Base-by-base conservation (phyloP, 2,329 filamentous ascomycete genomes). In the Aplosporella prunicola region DNA sequence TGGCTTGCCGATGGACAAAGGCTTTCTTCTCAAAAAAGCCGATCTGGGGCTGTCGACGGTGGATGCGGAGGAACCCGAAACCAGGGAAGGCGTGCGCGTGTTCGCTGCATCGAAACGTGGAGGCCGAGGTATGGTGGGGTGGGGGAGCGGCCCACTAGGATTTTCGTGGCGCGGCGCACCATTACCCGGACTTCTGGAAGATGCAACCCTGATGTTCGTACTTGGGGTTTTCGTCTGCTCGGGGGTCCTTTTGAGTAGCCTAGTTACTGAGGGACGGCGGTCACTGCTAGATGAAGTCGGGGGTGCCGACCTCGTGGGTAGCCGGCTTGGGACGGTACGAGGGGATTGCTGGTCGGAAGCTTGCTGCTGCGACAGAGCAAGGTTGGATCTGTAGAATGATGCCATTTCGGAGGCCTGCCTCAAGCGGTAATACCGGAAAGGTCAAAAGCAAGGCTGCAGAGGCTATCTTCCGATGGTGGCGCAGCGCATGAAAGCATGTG, bases 11-110 rank as follows among this genome's bases (percentile, higher is more conserved):
- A 68, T 60, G 14, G 51, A 62, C 4, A 64, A 66, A 24, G 61
- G 58, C 45, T 67, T 68, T 32, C 62, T 59, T 35, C 62, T 56
- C 27, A 68, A 45, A n/a, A 58, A 51, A 47, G 59, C 60, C 20
- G 63, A 62, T 35, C 57, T 52, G 28, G 65, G 64, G 42, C 63
- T 68, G 34, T 67, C 65, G 27, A 58, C 53, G 4, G 62, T 65
- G 16, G 64, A 68, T 24, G 56, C 26, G 16, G 66, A 67, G 14
- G 66, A 67, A 22, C 63, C 66, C 32, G 66, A 69, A 22, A 63
- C 59, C 14, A 68, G 57, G n/a, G 66, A 68, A 11, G 66, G 66
- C 11, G 66, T 68, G 30, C 56, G 55, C 36, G 57, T 57, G 35
- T 43, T 56, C 36, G 49, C 46, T n/a, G 55, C 50, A 40, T 61